Conservation (phyloP, 106 monocot genomes). For the Allium fistulosum region DNA sequence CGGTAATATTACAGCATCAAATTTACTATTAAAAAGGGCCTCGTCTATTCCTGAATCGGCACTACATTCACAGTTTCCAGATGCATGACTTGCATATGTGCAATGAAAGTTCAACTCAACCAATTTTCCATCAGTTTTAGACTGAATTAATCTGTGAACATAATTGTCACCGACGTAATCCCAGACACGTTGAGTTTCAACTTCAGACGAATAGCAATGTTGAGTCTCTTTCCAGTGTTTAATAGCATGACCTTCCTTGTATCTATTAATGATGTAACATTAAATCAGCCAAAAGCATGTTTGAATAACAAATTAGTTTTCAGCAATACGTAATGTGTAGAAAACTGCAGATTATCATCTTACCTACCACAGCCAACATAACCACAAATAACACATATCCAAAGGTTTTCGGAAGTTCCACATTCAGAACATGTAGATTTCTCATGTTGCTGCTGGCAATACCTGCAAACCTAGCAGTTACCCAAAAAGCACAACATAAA, state of each 20-base stretch:
- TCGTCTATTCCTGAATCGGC: conserved; percentile 51
- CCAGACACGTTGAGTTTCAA: conserved; percentile 92
- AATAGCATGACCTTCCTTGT: conserved; percentile 85
- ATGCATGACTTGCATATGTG: conserved; percentile 27
- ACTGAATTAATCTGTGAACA: conserved; percentile 90
- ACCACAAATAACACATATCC: conserved; percentile 87
- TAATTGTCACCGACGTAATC: conserved; percentile 97
- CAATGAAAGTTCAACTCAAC: conserved; percentile 76
- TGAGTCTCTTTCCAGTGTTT: conserved; percentile 94
- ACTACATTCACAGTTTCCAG: conserved; percentile 41
- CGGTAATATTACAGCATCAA: conserved; percentile 62
- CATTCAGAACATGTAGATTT: conserved; percentile 76
- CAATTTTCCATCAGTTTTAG: conserved; percentile 90
- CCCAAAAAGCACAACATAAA: too few relatives aligned
- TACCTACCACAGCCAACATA: conserved; percentile 88
- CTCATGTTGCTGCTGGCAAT: conserved; percentile 84
- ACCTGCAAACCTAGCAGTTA: conserved; percentile 70
- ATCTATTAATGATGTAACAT: conserved; percentile 26
- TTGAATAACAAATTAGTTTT: neutral
- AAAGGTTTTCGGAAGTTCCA: conserved; percentile 62
- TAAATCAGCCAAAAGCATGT: neutral
- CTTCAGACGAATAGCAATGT: conserved; percentile 88
- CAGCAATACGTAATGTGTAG: neutral
- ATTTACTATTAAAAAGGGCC: conserved; percentile 73
- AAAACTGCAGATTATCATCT: too few relatives aligned